A percentile compares a stretch with the other conserved stretches of the same genome.
Evolutionary conservation across 164 flowering plant species (phyloP).

Genomic region (Kingdonia uniflora): DNA sequence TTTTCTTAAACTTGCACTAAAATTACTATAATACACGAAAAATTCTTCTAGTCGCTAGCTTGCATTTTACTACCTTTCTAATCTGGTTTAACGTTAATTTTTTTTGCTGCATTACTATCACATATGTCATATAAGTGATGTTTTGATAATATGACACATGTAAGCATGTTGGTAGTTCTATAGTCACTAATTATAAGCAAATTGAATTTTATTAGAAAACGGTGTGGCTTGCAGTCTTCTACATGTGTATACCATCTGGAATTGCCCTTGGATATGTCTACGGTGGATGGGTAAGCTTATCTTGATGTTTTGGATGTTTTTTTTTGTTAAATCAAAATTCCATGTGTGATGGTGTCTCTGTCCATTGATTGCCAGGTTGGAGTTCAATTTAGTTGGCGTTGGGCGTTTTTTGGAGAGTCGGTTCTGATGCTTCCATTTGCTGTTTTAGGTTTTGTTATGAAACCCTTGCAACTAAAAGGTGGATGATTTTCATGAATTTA

Average conservation of each 20-base stretch:
- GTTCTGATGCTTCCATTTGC: slow-evolving; percentile 90
- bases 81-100: too few species aligned
- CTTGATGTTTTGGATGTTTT: background rate
- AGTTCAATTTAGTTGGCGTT: slow-evolving; percentile 56
- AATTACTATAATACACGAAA: too few species aligned
- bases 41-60: too few species aligned
- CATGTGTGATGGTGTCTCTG: background rate
- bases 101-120: too few species aligned
- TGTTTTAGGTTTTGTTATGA: slow-evolving; percentile 73
- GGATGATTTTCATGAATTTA: slow-evolving; percentile 1
- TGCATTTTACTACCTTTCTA: too few species aligned
- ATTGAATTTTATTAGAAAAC: slow-evolving; percentile 37
- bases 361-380: slow-evolving; percentile 47
- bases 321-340: background rate
- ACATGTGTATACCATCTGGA: slow-evolving; percentile 75
- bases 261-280: slow-evolving; percentile 65
- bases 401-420: slow-evolving; percentile 75
- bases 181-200: too few species aligned
- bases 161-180: too few species aligned
- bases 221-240: slow-evolving; percentile 57
- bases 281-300: slow-evolving; percentile 54
- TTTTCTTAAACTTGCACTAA: too few species aligned
- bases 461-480: slow-evolving; percentile 92
- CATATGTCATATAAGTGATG: too few species aligned
- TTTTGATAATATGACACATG: too few species aligned